Evolutionary conservation across 2,329 filamentous ascomycete genomes (phyloP).

Genomic region (Incumbomyces lentus): DNA sequence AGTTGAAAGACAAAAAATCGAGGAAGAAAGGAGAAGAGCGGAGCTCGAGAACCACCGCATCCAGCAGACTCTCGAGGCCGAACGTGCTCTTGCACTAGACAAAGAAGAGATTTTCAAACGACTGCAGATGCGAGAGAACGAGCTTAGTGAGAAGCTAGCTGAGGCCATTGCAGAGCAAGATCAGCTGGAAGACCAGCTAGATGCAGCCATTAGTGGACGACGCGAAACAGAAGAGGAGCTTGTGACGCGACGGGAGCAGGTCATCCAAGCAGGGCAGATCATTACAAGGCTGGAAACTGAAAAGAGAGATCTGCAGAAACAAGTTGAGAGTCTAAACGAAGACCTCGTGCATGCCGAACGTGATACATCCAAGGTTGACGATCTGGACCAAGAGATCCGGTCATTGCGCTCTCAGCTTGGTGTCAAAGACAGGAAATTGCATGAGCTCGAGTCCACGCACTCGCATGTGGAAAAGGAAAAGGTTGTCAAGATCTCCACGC

Average conservation of each 20-base stretch:
- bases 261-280: constrained; percentile 83
- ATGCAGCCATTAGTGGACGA: constrained; percentile 78
- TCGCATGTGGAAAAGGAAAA: constrained; percentile 79
- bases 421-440: constrained; percentile 79
- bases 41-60: constrained; percentile 80
- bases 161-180: constrained; percentile 92
- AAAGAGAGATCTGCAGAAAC: constrained; percentile 62
- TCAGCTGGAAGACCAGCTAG: constrained; percentile 82
- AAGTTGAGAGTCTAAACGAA: constrained; percentile 58
- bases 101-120: constrained; percentile 99
- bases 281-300: constrained; percentile 80
- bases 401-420: constrained; percentile 85
- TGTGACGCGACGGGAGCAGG: constrained; percentile 64
- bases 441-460: constrained; percentile 75
- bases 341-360: constrained; percentile 61
- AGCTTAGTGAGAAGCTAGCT: constrained; percentile 84
- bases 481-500: constrained; percentile 36
- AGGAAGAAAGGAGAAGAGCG: constrained; percentile 81
- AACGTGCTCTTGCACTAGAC: constrained; percentile 87
- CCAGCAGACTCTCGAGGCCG: constrained; percentile 89
- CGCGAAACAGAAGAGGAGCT: constrained; percentile 79
- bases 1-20: constrained; percentile 64
- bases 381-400: constrained; percentile 67
- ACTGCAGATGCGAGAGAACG: constrained; percentile 80
- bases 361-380: constrained; percentile 63